Evolutionary conservation across 2,329 filamentous ascomycete genomes (phyloP), one percentile per base, ranked within the genome.

Genomic region (Lanzia echinophila): DNA sequence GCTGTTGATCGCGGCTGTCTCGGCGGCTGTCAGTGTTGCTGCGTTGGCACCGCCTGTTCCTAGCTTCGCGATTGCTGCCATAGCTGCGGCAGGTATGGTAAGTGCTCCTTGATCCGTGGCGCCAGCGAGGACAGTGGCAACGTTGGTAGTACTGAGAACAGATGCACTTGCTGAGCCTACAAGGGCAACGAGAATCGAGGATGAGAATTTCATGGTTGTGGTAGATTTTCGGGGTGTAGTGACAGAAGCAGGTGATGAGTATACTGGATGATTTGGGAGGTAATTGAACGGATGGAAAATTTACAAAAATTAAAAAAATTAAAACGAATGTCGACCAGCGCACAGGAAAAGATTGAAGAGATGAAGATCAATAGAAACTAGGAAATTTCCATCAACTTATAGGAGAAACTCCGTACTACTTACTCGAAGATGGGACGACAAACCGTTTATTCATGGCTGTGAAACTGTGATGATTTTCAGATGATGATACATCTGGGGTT

Each of bases 51-150:
- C 60, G 31, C 61, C 58, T n/a, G 56, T 62, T 2, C 59, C 58
- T 13, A 63, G 55, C 45, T 61, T 61, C 4, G 54, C 32, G 33
- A 63, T 63, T 3, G 61, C 60, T 38, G 55, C 59, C 60, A 61
- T 59, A 17, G 59, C 59, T n/a, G 45, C 60, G 2, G 55, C 56
- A 3, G 59, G 48, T 20, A 62, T 59, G 19, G 60, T 61, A 22
- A 63, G 56, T 3, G 50, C 45, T 6, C 47, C 54, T 48, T 54
- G 57, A 15, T 56, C 43, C 31, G 47, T 58, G 11, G 43, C 57
- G 13, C 59, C 56, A 4, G 58, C 53, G 22, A 62, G 58, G 24
- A 63, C 60, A 15, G 58, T 60, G 13, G 55, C 56, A 11, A 60
- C 58, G 19, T 62, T 62, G 20, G 53, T 61, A 3, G 59, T 58